Conservation (phyloP, 2,329 filamentous ascomycete genomes). For the Lachnellula subtilissima region DNA sequence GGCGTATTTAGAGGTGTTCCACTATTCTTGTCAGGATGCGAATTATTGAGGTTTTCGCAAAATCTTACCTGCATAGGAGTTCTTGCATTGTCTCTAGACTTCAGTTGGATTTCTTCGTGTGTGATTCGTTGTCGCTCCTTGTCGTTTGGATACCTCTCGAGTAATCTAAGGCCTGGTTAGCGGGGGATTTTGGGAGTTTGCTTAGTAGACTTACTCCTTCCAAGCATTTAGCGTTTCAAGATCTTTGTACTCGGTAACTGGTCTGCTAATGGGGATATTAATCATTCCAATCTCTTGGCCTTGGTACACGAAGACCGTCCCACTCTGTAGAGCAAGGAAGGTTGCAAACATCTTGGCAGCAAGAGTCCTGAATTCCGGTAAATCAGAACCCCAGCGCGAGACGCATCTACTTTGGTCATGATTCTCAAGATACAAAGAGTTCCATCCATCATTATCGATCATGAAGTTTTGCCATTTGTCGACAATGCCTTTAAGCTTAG, state of each 20-base stretch:
- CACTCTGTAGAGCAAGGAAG: constrained; percentile 44
- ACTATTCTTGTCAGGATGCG: constrained; percentile 37
- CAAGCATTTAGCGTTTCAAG: constrained; percentile 53
- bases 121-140: constrained; percentile 36
- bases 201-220: constrained; percentile 28
- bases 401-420: constrained; percentile 51
- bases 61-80: constrained; percentile 52
- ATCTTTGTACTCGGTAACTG: constrained; percentile 64
- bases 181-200: no score
- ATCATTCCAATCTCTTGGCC: constrained; percentile 57
- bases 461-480: constrained; percentile 48
- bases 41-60: neutral
- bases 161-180: constrained; percentile 24
- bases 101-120: constrained; percentile 49
- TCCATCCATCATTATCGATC: constrained; percentile 50
- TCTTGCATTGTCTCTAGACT: constrained; percentile 64
- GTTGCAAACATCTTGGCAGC: constrained; percentile 52
- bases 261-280: constrained; percentile 53
- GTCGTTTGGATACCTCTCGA: constrained; percentile 32
- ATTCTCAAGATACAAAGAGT: constrained; percentile 53
- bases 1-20: constrained; percentile 54
- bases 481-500: constrained; percentile 42
- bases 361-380: constrained; percentile 36
- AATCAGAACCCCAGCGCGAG: constrained; percentile 42
- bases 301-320: constrained; percentile 56